These are phyloP conservation scores for Pythium plurisporium DNA, from an alignment of 352 stramenopile genomes.

Conservation along the genomic window DNA sequence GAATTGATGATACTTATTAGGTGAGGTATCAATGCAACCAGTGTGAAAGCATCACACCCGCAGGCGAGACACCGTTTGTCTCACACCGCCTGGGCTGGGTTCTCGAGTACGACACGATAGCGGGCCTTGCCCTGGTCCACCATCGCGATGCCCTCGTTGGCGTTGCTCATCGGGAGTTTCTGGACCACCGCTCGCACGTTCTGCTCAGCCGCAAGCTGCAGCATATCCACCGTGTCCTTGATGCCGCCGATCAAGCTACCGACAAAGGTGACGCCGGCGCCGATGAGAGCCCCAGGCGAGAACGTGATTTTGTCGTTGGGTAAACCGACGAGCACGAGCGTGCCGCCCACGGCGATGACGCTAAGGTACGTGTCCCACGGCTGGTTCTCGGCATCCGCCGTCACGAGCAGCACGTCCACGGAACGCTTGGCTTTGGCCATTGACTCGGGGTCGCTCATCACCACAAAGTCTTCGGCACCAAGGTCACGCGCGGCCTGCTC, in stretches of 20 bases:
- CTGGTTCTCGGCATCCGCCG: conserved; percentile 27
- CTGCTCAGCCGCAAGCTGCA: neutral
- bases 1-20: no score
- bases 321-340: conserved; percentile 25
- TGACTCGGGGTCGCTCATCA: neutral
- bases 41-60: no score
- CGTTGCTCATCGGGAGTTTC: neutral
- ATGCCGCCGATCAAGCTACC: conserved; percentile 18
- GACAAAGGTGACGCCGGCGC: conserved; percentile 25
- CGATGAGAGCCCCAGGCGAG: conserved; percentile 24
- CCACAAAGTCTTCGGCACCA: conserved; percentile 21
- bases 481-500: conserved; percentile 16
- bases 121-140: neutral
- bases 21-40: no score
- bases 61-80: no score
- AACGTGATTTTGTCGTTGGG: conserved; percentile 7
- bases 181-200: neutral
- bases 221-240: neutral
- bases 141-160: neutral
- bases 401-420: conserved; percentile 26
- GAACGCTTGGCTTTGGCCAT: conserved; percentile 14
- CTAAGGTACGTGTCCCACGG: conserved; percentile 19
- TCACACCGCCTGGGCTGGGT: no score
- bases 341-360: conserved; percentile 18
- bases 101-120: conserved; percentile 27